These are phyloP conservation scores for Plasmodium gaboni DNA, from an alignment of 169 alveolate species.

Conservation along the genomic window DNA sequence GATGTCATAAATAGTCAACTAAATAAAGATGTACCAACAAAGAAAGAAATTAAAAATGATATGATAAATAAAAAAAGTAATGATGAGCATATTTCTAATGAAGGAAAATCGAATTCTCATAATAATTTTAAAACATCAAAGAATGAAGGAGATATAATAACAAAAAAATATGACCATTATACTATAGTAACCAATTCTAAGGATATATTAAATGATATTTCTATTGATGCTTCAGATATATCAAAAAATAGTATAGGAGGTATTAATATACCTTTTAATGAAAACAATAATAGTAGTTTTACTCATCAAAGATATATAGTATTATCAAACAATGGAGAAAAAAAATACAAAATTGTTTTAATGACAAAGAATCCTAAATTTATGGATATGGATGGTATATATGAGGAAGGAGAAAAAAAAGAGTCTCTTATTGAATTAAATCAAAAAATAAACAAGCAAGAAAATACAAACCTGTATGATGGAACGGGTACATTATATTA, in stretches of 20 bases:
- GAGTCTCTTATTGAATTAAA: neutral
- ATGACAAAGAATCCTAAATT: slow-evolving; percentile 70
- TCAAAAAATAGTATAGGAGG: slow-evolving; percentile 35
- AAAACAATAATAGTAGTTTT: slow-evolving; percentile 9
- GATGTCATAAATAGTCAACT: too few relatives aligned
- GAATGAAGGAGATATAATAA: neutral
- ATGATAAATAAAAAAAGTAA: neutral
- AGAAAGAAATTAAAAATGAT: too few relatives aligned
- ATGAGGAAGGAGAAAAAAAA: neutral
- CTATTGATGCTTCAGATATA: slow-evolving; percentile 55
- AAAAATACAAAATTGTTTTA: slow-evolving; percentile 36
- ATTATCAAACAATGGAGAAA: slow-evolving; percentile 39
- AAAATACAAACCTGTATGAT: slow-evolving; percentile 11
- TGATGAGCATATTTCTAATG: neutral
- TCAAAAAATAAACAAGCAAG: neutral
- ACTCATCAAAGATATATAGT: slow-evolving; percentile 66
- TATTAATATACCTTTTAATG: slow-evolving; percentile 36
- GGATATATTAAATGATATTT: slow-evolving; percentile 34
- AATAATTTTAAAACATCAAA: neutral
- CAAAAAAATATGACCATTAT: slow-evolving; percentile 25
- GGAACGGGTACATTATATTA: slow-evolving; percentile 57
- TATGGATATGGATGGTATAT: slow-evolving; percentile 1
- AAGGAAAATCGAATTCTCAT: neutral
- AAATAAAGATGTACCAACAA: too few relatives aligned
- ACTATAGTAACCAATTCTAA: slow-evolving; percentile 37